Base-by-base conservation (phyloP, 208 protist species). In the Phytomonas francai region DNA sequence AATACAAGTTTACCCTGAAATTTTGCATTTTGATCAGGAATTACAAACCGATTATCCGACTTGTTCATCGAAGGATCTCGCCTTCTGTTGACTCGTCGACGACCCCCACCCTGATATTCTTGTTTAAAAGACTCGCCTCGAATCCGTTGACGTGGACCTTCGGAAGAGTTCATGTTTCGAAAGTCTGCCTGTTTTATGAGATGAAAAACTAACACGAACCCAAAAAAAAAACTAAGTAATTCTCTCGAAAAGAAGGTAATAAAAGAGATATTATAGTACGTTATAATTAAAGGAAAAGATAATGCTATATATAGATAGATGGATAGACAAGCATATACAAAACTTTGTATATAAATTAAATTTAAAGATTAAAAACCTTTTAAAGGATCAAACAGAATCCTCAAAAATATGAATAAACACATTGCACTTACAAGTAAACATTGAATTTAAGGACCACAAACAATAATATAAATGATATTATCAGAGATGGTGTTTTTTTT, bases 51-150 rank as follows among this genome's bases (percentile, higher is more conserved):
- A 29, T 71, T 81, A 61, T 89, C 87, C 14, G 81, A 72, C 58
- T 93, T 89, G 73, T 88, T 91, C 92, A 97, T 97, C 12, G 92
- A 97, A 14, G 92, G 90, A 36, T 93, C 92, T 31, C 92, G 87
- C 39, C 84, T 85, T 39, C 89, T 84, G 58, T 79, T 79, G 16
- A 82, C 61, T 57, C 81, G 75, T 34, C 90, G 78, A 6, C 81
- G 66, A n/a, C 80, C 79, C 19, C 68, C 79, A 16, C 80, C 81
- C 76, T 97, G 92, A 67, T 97, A 97, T 70, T 97, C 90, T 71
- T 97, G 90, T 70, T 96, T 95, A 70, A 97, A 97, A 59, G 90
- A 96, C 33, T 88, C 85, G 45, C 92, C 92, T 63, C 92, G 81
- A 69, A 95, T 91, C 31, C 92, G 83, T 56, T 97, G 92, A 30